Evolutionary conservation across 2,329 filamentous ascomycete species (phyloP).

Genomic region (Calonectria pseudoturangicola): DNA sequence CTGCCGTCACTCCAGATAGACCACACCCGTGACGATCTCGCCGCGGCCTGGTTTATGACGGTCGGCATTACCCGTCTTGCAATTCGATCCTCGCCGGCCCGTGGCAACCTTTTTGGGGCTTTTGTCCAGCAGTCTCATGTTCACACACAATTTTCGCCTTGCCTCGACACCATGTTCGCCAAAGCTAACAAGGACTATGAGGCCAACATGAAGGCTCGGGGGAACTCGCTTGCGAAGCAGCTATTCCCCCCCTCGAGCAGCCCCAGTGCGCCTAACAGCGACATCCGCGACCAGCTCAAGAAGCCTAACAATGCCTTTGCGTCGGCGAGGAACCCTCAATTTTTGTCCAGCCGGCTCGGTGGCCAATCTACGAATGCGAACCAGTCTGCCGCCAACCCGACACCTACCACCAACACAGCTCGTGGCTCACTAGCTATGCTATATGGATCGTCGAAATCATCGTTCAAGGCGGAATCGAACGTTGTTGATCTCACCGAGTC

Average conservation of each 20-base stretch:
- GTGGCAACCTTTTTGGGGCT: slow-evolving; percentile 52
- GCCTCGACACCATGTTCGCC: slow-evolving; percentile 59
- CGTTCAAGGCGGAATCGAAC: slow-evolving; percentile 63
- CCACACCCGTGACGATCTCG: slow-evolving; percentile 13
- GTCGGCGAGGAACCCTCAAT: slow-evolving; percentile 62
- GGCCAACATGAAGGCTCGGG: slow-evolving; percentile 61
- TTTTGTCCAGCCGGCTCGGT: slow-evolving; percentile 53
- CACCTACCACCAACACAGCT: slow-evolving; percentile 36
- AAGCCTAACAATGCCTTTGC: slow-evolving; percentile 63
- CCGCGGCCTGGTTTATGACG: slow-evolving; percentile 59
- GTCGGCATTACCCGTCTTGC: slow-evolving; percentile 56
- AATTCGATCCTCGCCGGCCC: slow-evolving; percentile 62
- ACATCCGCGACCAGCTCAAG: slow-evolving; percentile 71
- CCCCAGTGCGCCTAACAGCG: slow-evolving; percentile 65
- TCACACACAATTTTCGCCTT: slow-evolving; percentile 45
- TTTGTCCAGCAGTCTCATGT: slow-evolving; percentile 52
- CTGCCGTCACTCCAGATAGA: neutral
- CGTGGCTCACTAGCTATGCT: slow-evolving; percentile 62
- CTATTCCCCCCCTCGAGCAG: slow-evolving; percentile 76
- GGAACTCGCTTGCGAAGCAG: slow-evolving; percentile 67
- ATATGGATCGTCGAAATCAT: slow-evolving; percentile 67
- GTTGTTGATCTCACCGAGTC: slow-evolving; percentile 61
- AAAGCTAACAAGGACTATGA: slow-evolving; percentile 62
- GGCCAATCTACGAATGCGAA: slow-evolving; percentile 59
- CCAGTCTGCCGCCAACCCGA: slow-evolving; percentile 44